Evolutionary conservation across 2,329 filamentous ascomycete genomes (phyloP), one percentile per base, ranked within the genome.

Genomic region (Metarhizium sp.): DNA sequence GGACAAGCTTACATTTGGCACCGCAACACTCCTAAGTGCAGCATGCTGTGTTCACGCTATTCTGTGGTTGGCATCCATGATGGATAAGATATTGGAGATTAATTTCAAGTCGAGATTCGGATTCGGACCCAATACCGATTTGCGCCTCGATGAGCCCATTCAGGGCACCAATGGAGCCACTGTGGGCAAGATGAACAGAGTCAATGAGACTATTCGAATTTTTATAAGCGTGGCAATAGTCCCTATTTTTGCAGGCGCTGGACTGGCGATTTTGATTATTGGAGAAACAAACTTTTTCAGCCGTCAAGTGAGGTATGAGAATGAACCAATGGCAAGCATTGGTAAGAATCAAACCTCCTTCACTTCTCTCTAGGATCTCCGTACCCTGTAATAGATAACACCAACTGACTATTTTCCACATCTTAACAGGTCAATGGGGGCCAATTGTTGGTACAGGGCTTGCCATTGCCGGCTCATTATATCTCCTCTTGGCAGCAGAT

Each of bases 281-380:
- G 85, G 85, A 0, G 85, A 87, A 66, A 72, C 73, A 36, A 87
- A 88, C 60, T 82, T 87, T 59, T 86, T 76, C 60, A 86, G 80
- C 50, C 20, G 54, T 0, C 80, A 78, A 55, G 72, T 87, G 3
- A 61, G 59, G 0, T 84, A 80, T 57, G 75, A 84, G 58, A 86
- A 80, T 0, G 85, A 88, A 58, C 81, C 82, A 0, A 80, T 87
- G 53, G 72, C 72, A 5, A 84, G 78, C 58, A 74, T 87, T 51
- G 82, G 81, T 82, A 67, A 60, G 75, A 16, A 4, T 34, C 32
- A 34, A 34, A 25, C 25, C 25, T 4, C 25, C 25, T 25, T 25
- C 25, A 25, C 25, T 25, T 8, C 38, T 40, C 14, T 20, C 25
- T 34, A 10, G 25, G 13, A 29, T 11, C 51, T 2, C 51, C 32